Base-by-base conservation (phyloP, 2,329 filamentous ascomycete genomes). In the Trichoderma lentiforme region DNA sequence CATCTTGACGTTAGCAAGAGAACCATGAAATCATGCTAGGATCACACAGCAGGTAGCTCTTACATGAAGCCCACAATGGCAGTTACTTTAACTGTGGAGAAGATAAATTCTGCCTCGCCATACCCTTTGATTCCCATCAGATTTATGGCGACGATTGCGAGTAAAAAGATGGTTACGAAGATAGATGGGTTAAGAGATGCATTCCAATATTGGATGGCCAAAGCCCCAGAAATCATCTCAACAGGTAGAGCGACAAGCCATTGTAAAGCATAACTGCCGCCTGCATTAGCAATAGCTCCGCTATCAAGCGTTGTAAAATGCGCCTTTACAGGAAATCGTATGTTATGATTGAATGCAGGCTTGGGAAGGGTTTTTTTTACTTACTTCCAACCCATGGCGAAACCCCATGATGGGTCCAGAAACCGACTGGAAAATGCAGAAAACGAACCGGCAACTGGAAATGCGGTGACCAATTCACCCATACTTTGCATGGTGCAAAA, bases 31-130 rank as follows among this genome's bases (percentile, higher is more conserved):
- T 4, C 8, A 7, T 21, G 24, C n/a, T 21, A 6, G 12, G 6
- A n/a, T 7, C 6, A 39, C 18, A 26, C 4, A 7, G 32, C 15
- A 18, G 21, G 14, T 39, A n/a, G 18, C 1, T 26, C 24, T 39
- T 66, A 66, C 64, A 66, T 67, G 51, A 67, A 67, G 30, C 64
- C 64, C 12, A 67, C 64, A 39, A 67, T 67, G 15, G 64, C 64
- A 18, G 64, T 56, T 18, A 67, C 64, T 36, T 67, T 67, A 4
- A 67, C 64, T 6, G 32, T 67, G 14, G 64, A 67, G 32, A 67
- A 67, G 21, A 67, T 56, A 9, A 67, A 67, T 9, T 67, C 64
- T 9, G 64, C 64, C 24, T 67, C 64, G 3, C 64, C 64, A 57
- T 67, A 67, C 3, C 64, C 64, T 36, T 57, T 67, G 24, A 67